phyloP scores from a whole-genome alignment of 2,329 filamentous ascomycete genomes.

The Neocatenulostroma microsporum region DNA sequence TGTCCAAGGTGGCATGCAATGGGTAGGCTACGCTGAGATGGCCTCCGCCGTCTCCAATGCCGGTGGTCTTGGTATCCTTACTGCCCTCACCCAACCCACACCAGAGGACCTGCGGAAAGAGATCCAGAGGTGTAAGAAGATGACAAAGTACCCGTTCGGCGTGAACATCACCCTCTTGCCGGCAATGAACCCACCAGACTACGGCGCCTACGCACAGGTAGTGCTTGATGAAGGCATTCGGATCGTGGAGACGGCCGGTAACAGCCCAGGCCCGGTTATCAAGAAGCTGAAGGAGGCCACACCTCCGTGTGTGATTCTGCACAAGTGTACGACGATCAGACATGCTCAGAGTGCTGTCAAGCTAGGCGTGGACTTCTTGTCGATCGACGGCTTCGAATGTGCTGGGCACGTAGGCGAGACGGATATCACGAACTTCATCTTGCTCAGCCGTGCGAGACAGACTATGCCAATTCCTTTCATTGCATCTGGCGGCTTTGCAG shows the following conservation, averaged over 20 bases:
- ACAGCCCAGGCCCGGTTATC: constrained; percentile 85
- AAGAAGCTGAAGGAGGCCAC: constrained; percentile 73
- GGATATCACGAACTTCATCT: constrained; percentile 83
- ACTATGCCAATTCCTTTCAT: constrained; percentile 83
- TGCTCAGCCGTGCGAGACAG: constrained; percentile 78
- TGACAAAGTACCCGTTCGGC: constrained; percentile 75
- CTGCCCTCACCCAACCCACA: constrained; percentile 83
- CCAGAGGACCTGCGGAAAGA: constrained; percentile 89
- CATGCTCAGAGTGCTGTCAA: constrained; percentile 88
- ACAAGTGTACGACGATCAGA: constrained; percentile 96
- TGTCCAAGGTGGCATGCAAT: constrained; percentile 82
- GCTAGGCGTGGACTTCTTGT: constrained; percentile 91
- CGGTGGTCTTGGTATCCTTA: constrained; percentile 76
- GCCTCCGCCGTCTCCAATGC: constrained; percentile 70
- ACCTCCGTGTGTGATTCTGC: constrained; percentile 61
- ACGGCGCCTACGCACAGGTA: constrained; percentile 81
- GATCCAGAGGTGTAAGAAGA: constrained; percentile 73
- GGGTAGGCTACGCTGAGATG: constrained; percentile 72
- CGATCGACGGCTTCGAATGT: constrained; percentile 97
- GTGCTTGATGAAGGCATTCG: constrained; percentile 88
- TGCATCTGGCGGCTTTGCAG: constrained; percentile 89
- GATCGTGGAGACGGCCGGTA: constrained; percentile 89
- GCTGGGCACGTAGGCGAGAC: constrained; percentile 82
- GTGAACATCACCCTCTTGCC: constrained; percentile 95
- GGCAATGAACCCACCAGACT: constrained; percentile 82